These are phyloP conservation scores for Scheffersomyces stipitis DNA, from an alignment of 805 yeast species.

Conservation along the genomic window DNA sequence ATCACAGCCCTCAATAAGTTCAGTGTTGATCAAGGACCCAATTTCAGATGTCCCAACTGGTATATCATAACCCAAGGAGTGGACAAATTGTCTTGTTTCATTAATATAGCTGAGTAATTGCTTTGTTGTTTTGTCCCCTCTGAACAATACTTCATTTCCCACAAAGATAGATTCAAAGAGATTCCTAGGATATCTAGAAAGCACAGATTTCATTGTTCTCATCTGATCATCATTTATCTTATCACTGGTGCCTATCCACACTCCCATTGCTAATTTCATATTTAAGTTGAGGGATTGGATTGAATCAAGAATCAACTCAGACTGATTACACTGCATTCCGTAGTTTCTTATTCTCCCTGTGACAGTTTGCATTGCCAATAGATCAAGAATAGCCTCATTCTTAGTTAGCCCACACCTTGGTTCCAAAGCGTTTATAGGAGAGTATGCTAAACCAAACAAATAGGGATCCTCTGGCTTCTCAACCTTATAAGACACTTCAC, in stretches of 20 bases:
- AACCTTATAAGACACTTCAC: background rate
- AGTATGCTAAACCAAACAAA: constrained; percentile 60
- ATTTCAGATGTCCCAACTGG: constrained; percentile 66
- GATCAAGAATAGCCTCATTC: constrained; percentile 53
- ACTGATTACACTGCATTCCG: constrained; percentile 64
- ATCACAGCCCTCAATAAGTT: constrained; percentile 47
- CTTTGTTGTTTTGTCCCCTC: constrained; percentile 45
- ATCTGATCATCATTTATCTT: constrained; percentile 48
- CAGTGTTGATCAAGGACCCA: constrained; percentile 45
- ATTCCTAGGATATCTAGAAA: constrained; percentile 41
- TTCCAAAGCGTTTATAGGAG: constrained; percentile 52
- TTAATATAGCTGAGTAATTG: constrained; percentile 43
- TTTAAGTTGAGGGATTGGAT: constrained; percentile 50
- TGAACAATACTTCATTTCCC: constrained; percentile 63
- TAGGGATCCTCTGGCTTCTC: constrained; percentile 6
- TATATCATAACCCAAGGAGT: constrained; percentile 29
- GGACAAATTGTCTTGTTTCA: constrained; percentile 39
- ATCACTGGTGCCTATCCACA: constrained; percentile 56
- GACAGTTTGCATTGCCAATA: constrained; percentile 56
- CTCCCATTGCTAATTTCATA: constrained; percentile 59
- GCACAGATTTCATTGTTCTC: constrained; percentile 38
- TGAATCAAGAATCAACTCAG: constrained; percentile 51
- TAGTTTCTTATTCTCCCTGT: constrained; percentile 58
- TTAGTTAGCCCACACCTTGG: constrained; percentile 53
- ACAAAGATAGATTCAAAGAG: constrained; percentile 53